Conservation (phyloP, 2,329 filamentous ascomycete genomes). For the Hortaea sp. region DNA sequence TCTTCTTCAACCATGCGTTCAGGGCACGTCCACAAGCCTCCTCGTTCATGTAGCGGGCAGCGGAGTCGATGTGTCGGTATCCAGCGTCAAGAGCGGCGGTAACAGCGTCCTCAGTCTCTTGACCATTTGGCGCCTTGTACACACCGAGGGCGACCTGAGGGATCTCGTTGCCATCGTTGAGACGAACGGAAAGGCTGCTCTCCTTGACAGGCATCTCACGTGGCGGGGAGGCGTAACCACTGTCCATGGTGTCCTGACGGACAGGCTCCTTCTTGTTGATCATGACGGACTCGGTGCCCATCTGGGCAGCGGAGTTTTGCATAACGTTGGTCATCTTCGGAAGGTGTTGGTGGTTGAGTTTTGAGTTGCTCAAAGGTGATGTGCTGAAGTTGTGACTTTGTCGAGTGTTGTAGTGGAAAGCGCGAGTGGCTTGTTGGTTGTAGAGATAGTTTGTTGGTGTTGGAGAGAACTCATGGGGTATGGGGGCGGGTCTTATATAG, state of each 20-base stretch:
- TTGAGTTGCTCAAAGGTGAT: too few species aligned
- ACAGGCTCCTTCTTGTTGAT: neutral
- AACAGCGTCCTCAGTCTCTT: conserved; percentile 56
- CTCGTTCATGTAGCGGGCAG: conserved; percentile 73
- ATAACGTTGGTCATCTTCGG: neutral
- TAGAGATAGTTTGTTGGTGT: too few species aligned
- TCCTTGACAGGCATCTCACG: neutral
- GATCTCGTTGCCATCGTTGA: conserved; percentile 41
- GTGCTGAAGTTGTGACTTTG: too few species aligned
- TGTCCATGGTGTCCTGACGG: neutral
- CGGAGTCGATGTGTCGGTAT: conserved; percentile 52
- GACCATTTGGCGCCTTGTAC: conserved; percentile 70
- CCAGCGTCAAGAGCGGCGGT: conserved; percentile 60
- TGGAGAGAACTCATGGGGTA: too few species aligned
- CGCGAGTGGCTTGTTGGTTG: too few species aligned
- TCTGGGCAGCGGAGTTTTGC: neutral
- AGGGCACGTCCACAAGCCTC: conserved; percentile 70
- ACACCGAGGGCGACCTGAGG: conserved; percentile 68
- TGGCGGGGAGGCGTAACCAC: neutral
- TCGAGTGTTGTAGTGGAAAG: too few species aligned
- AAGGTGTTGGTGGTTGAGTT: too few species aligned
- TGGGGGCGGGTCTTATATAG: too few species aligned
- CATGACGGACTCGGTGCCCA: neutral
- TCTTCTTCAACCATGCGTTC: conserved; percentile 66
- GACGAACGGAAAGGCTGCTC: neutral